Evolutionary conservation across 345 rosid genomes (phyloP).

Genomic region (Salix purpurea): DNA sequence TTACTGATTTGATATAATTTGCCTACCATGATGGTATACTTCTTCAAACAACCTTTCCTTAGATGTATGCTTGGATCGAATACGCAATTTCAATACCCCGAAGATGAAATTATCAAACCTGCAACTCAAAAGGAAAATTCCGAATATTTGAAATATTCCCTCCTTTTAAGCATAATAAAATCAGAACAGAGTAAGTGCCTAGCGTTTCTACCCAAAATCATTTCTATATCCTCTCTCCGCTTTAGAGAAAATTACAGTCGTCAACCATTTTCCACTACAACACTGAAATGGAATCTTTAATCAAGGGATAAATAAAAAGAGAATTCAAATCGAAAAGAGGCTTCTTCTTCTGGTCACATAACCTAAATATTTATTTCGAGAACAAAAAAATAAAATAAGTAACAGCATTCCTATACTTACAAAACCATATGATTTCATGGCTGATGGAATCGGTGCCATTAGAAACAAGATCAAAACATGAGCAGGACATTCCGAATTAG

Average conservation of each 20-base stretch:
- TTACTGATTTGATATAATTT: slow-evolving; percentile 38
- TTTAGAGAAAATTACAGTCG: slow-evolving; percentile 34
- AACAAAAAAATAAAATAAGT: neutral
- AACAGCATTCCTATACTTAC: neutral
- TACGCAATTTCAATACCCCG: slow-evolving; percentile 32
- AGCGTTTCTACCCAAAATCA: slow-evolving; percentile 37
- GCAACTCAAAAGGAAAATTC: slow-evolving; percentile 14
- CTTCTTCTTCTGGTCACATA: neutral
- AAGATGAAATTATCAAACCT: slow-evolving; percentile 44
- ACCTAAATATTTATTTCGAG: neutral
- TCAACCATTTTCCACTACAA: slow-evolving; percentile 37
- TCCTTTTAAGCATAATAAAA: neutral
- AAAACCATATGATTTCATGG: slow-evolving; percentile 13
- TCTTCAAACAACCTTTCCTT: slow-evolving; percentile 37
- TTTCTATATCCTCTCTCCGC: slow-evolving; percentile 40
- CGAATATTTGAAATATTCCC: neutral
- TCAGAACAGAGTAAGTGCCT: slow-evolving; percentile 19
- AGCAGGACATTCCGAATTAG: slow-evolving; percentile 10
- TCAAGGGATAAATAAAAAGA: neutral
- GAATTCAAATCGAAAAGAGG: neutral
- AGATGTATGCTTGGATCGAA: slow-evolving; percentile 48
- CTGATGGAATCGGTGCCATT: slow-evolving; percentile 19
- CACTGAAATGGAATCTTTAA: slow-evolving; percentile 28
- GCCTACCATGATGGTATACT: slow-evolving; percentile 27
- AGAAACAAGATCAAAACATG: neutral